These are phyloP conservation scores for Chlamydomonas sphaeroides DNA, from an alignment of 139 green algal genomes.

Conservation along the genomic window DNA sequence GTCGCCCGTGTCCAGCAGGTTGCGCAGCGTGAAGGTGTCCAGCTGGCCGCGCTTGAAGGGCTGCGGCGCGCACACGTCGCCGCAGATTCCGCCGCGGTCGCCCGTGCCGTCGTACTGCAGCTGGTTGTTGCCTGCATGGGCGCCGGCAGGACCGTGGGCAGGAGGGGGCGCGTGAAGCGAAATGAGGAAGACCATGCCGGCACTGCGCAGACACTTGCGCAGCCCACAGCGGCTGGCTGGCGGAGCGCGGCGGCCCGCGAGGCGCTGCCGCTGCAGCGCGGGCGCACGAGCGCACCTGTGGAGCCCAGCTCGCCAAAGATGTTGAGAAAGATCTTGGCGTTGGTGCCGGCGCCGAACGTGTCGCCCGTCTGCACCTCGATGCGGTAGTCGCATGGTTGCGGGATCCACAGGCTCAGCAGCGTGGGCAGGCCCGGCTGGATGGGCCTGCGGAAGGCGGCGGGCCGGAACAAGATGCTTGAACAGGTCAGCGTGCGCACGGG, in stretches of 20 bases:
- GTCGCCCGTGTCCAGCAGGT: slow-evolving; percentile 57
- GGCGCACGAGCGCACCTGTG: too few relatives aligned
- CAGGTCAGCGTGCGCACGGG: too few relatives aligned
- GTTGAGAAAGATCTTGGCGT: slow-evolving; percentile 63
- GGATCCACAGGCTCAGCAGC: slow-evolving; percentile 20
- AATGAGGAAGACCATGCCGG: too few relatives aligned
- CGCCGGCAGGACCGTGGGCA: too few relatives aligned
- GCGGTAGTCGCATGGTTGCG: slow-evolving; percentile 52
- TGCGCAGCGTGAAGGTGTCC: slow-evolving; percentile 58
- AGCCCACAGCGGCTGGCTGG: too few relatives aligned
- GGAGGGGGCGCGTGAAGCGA: too few relatives aligned
- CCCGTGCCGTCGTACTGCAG: slow-evolving; percentile 5
- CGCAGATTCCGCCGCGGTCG: neutral
- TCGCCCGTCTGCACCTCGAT: slow-evolving; percentile 63
- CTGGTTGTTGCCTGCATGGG: neutral
- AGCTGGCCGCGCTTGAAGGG: slow-evolving; percentile 26
- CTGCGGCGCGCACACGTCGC: slow-evolving; percentile 9
- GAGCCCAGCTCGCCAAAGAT: slow-evolving; percentile 57
- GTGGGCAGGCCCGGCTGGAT: slow-evolving; percentile 10
- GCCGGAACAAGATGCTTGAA: too few relatives aligned
- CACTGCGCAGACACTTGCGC: too few relatives aligned
- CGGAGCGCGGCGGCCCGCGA: too few relatives aligned
- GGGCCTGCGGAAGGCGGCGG: too few relatives aligned
- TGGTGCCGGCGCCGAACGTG: slow-evolving; percentile 64
- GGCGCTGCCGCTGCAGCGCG: too few relatives aligned